phyloP scores from a whole-genome alignment of 2,329 filamentous ascomycete species.

The Phyllosticta paracitricarpa region DNA sequence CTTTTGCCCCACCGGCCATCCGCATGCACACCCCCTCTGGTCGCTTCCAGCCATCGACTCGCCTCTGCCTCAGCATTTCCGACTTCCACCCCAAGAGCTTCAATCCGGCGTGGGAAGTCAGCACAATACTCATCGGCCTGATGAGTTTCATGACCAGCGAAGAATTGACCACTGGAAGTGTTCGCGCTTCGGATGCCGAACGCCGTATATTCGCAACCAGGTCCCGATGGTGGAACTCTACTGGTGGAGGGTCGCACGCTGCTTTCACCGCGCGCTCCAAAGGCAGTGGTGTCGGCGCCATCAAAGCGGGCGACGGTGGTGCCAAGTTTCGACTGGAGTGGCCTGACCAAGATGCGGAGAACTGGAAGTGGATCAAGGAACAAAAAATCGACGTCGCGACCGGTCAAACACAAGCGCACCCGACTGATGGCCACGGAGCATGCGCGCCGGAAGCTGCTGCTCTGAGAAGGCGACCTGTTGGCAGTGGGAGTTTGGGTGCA shows the following conservation, averaged over 20 bases:
- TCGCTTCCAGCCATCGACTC: slow-evolving; percentile 84
- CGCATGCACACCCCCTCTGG: slow-evolving; percentile 98
- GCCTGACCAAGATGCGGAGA: slow-evolving; percentile 80
- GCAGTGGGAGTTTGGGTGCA: slow-evolving; percentile 43
- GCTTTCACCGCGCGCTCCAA: slow-evolving; percentile 28
- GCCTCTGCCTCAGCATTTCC: slow-evolving; percentile 88
- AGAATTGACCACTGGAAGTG: slow-evolving; percentile 93
- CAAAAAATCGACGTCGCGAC: slow-evolving; percentile 69
- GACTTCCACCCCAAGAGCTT: slow-evolving; percentile 98
- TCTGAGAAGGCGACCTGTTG: slow-evolving; percentile 52
- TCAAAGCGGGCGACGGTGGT: slow-evolving; percentile 87
- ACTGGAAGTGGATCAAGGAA: slow-evolving; percentile 84
- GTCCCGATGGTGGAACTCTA: slow-evolving; percentile 94
- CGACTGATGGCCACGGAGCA: slow-evolving; percentile 35
- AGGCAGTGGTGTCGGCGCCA: slow-evolving; percentile 47
- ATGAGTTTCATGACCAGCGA: slow-evolving; percentile 97
- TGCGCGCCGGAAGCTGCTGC: slow-evolving; percentile 55
- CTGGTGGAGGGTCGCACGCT: slow-evolving; percentile 61
- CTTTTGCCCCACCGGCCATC: slow-evolving; percentile 92
- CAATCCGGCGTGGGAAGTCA: slow-evolving; percentile 97
- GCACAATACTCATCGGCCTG: slow-evolving; percentile 87
- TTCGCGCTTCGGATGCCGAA: slow-evolving; percentile 68
- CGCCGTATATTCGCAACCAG: slow-evolving; percentile 66
- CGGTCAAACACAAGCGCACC: slow-evolving; percentile 45
- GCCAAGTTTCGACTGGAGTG: slow-evolving; percentile 83